Evolutionary conservation across 208 protist species (phyloP).

Genomic region (Endotrypanum monterogeii): DNA sequence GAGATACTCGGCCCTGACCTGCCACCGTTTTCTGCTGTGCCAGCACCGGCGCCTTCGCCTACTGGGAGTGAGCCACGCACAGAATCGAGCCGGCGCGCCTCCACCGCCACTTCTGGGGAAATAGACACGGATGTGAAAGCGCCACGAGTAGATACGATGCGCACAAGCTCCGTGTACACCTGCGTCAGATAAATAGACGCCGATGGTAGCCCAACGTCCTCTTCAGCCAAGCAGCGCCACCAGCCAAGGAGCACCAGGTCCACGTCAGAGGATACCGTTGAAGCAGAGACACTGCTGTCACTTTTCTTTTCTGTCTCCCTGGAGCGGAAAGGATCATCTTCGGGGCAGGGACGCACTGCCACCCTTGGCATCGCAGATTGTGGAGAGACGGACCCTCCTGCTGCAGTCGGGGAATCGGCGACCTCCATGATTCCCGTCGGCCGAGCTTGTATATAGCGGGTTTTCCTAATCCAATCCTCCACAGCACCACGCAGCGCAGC

Average conservation of each 20-base stretch:
- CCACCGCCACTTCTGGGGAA: not conserved
- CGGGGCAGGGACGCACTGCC: not conserved
- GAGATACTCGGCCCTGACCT: not conserved
- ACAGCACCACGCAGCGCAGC: constrained; percentile 1
- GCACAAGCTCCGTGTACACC: constrained; percentile 16
- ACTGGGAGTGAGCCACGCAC: not conserved
- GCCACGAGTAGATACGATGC: constrained; percentile 12
- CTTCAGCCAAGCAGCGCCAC: constrained; percentile 22
- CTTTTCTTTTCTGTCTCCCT: not conserved
- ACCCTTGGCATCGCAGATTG: not conserved
- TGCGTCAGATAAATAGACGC: constrained; percentile 15
- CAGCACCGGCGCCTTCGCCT: not conserved
- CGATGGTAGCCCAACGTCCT: constrained; percentile 21
- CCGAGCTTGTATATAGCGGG: constrained; percentile 8
- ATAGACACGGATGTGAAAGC: not conserved
- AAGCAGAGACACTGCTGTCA: too few species aligned
- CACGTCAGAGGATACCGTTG: not conserved
- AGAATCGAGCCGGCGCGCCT: not conserved
- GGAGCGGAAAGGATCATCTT: not conserved
- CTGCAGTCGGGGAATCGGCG: not conserved
- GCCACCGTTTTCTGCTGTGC: not conserved
- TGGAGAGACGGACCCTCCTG: not conserved
- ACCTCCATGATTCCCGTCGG: not conserved
- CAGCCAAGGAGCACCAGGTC: constrained; percentile 16
- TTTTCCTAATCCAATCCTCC: constrained; percentile 15